phyloP scores from a whole-genome alignment of 352 stramenopile species.

The Halophytophthora batemanensis region DNA sequence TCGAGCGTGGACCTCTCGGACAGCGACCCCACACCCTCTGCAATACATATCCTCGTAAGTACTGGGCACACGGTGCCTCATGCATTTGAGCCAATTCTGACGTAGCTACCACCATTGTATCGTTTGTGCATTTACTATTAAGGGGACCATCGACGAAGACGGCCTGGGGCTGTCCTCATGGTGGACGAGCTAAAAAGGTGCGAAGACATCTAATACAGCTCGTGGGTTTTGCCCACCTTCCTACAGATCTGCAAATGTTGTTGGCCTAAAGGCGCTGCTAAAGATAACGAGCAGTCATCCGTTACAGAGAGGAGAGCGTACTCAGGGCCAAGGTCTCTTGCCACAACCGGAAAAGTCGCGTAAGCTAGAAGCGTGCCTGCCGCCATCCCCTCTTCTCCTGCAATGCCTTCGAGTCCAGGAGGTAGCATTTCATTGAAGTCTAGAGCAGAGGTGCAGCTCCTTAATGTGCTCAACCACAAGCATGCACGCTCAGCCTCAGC shows the following conservation, averaged over 20 bases:
- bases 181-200: slow-evolving; percentile 47
- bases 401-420: slow-evolving; percentile 14
- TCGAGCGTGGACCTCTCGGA: slow-evolving; percentile 85
- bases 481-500: slow-evolving; percentile 38
- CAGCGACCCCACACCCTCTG: slow-evolving; percentile 75
- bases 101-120: not conserved
- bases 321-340: not conserved
- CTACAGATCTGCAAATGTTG: not conserved
- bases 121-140: not conserved
- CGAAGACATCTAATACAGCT: not conserved
- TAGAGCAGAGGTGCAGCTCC: slow-evolving; percentile 47
- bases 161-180: slow-evolving; percentile 80
- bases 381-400: not conserved
- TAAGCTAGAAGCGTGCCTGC: too few species aligned
- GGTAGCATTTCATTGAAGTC: slow-evolving; percentile 38
- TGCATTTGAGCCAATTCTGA: too few species aligned
- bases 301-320: slow-evolving; percentile 16
- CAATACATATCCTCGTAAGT: slow-evolving; percentile 79
- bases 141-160: slow-evolving; percentile 89
- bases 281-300: slow-evolving; percentile 7
- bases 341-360: not conserved
- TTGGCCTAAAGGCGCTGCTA: not conserved
- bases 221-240: not conserved
- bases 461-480: slow-evolving; percentile 47
- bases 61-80: too few species aligned